Evolutionary conservation across 768 basidiomycete genomes (phyloP).

Genomic region (Mycena amicta): DNA sequence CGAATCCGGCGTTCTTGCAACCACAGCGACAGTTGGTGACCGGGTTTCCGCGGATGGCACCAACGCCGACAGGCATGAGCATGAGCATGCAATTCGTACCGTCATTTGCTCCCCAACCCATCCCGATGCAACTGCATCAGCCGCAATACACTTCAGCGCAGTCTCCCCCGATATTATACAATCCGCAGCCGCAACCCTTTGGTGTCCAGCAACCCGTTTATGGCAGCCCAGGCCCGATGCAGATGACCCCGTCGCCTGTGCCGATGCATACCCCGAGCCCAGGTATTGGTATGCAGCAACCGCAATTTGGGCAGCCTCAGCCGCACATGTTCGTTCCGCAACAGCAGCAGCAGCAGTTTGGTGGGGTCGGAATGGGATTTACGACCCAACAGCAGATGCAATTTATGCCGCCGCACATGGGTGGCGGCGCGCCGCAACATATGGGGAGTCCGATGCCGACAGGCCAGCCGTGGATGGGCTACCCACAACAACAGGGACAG

Average conservation of each 20-base stretch:
- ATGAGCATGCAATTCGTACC: constrained; percentile 11
- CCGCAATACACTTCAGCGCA: neutral
- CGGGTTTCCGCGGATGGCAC: constrained; percentile 36
- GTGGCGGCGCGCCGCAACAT: neutral
- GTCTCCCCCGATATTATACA: constrained; percentile 11
- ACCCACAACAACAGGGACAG: constrained; percentile 29
- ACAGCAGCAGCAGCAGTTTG: constrained; percentile 15
- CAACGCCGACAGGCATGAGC: neutral
- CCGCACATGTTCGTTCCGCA: too few relatives aligned
- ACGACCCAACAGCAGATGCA: constrained; percentile 14
- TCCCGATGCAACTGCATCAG: constrained; percentile 24
- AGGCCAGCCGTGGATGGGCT: constrained; percentile 21
- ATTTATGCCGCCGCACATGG: neutral
- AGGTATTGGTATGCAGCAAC: constrained; percentile 20
- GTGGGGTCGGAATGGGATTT: neutral
- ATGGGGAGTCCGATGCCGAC: constrained; percentile 27
- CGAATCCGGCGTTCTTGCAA: constrained; percentile 35
- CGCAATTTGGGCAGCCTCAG: constrained; percentile 7
- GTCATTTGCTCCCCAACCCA: neutral
- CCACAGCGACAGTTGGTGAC: constrained; percentile 30
- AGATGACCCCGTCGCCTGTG: constrained; percentile 33
- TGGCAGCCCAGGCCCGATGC: constrained; percentile 31
- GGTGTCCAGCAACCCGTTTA: constrained; percentile 29
- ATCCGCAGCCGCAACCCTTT: constrained; percentile 33
- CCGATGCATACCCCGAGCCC: constrained; percentile 16